Base-by-base conservation (phyloP, 148 eudicot genomes). In the Limonium bicolor region DNA sequence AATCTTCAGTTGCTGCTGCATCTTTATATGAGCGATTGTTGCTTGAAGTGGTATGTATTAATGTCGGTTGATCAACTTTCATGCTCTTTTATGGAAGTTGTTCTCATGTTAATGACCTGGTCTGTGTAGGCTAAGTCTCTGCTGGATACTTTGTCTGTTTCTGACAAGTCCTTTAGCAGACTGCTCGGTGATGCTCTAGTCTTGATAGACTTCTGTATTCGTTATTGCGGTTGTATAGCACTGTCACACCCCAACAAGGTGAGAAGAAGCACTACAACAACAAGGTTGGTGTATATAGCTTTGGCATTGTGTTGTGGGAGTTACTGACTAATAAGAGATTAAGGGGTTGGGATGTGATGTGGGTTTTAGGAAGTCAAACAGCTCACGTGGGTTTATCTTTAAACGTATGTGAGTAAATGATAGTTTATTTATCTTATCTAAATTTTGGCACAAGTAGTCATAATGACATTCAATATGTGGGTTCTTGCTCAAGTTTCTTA, bases 221-320 rank as follows among this genome's bases (percentile, higher is more conserved):
- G n/a, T 37, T 20, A 15, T 60, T 68, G 71, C 77, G 84, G 94
- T 54, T 88, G 65, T 88, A 88, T 49, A 88, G 92, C 68, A 83
- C 94, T 10, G 97, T 88, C 43, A 84, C 97, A 30, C 67, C 84
- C 59, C 92, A 92, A 13, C 95, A 77, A 53, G 95, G 97, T 48
- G 95, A 90, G 66, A 90, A 90, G 60, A 84, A 90, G 74, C 95
- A 84, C 64, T 90, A 90, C 65, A 90, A 90, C 54, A 90, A 90
- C 78, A 84, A 78, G 63, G 97, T 90, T 56, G 97, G 80, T 61
- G 95, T 84, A 44, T 90, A 90, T 51, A 84, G 95, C 64, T 90
- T 88, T 58, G 97, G 95, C 18, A 75, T 90, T 39, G 97, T 90
- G 55, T 60, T 90, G 20, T 90, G 97, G 97, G 97, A 84, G 53